A percentile compares a stretch with the other conserved stretches of the same genome.
These are phyloP conservation scores for Picochlorum costavermella DNA, from an alignment of 139 green algal species.

Conservation along the genomic window DNA sequence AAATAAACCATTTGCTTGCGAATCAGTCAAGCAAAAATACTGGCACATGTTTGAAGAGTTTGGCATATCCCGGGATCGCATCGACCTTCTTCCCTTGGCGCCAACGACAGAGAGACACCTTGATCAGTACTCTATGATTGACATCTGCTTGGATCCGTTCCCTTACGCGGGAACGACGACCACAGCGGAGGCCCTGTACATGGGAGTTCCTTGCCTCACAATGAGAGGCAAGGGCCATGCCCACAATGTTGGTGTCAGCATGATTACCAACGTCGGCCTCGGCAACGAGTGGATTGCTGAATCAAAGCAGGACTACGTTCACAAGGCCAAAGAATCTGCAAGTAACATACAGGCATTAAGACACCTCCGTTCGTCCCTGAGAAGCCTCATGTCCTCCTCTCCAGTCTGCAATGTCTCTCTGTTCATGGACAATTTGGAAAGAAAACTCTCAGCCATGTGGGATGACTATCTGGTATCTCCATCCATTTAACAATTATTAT, in stretches of 20 bases:
- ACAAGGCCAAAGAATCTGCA: constrained; percentile 32
- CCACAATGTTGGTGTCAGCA: constrained; percentile 86
- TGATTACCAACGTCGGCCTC: constrained; percentile 75
- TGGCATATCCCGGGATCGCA: constrained; percentile 23
- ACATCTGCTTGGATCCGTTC: constrained; percentile 89
- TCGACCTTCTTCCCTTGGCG: constrained; percentile 84
- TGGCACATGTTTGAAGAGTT: constrained; percentile 22
- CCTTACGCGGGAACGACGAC: constrained; percentile 97
- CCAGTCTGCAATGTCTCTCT: constrained; percentile 63
- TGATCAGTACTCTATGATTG: constrained; percentile 67
- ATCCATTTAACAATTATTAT: background rate
- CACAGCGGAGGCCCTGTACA: constrained; percentile 88
- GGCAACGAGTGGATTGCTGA: constrained; percentile 63
- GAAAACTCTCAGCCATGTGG: constrained; percentile 66
- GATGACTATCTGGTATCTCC: constrained; percentile 14
- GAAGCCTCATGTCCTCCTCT: constrained; percentile 65
- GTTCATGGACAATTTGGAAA: constrained; percentile 74
- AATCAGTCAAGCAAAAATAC: constrained; percentile 40
- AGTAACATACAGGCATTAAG: constrained; percentile 32
- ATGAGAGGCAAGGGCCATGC: constrained; percentile 79
- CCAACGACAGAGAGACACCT: constrained; percentile 74
- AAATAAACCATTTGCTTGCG: constrained; percentile 93
- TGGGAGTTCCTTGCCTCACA: constrained; percentile 89
- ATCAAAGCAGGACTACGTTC: constrained; percentile 73
- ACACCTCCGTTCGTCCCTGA: constrained; percentile 52